These are phyloP conservation scores for Trichoderma simmonsii DNA, from an alignment of 2,329 filamentous ascomycete species.

Conservation along the genomic window DNA sequence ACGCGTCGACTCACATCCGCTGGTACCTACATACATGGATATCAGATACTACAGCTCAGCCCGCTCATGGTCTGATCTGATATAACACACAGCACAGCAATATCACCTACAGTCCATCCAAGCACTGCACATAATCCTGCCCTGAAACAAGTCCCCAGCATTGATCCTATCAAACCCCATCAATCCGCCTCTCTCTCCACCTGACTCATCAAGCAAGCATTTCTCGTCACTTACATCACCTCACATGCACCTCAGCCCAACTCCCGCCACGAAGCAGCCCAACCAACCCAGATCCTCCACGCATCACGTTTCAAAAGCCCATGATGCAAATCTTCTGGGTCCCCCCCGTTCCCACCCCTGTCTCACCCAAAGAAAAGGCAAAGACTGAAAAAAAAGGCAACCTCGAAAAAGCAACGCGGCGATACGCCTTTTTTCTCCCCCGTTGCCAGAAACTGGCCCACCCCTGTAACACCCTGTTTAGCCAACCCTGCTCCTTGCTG, in stretches of 20 bases:
- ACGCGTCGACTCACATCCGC: not conserved
- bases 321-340: constrained; percentile 5
- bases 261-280: constrained; percentile 9
- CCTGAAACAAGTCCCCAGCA: not conserved
- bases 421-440: no score
- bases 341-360: not conserved
- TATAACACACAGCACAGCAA: not conserved
- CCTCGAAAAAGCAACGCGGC: not conserved
- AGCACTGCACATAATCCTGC: not conserved
- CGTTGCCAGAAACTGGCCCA: not conserved
- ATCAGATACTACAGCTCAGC: no score
- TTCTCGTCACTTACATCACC: constrained; percentile 7
- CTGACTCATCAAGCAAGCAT: not conserved
- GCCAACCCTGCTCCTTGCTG: not conserved
- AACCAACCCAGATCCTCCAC: constrained; percentile 15
- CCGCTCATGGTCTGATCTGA: no score
- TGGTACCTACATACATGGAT: not conserved
- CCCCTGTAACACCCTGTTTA: not conserved
- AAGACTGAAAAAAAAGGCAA: not conserved
- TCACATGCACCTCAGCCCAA: not conserved
- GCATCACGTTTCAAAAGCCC: not conserved
- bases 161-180: not conserved
- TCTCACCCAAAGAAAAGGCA: not conserved
- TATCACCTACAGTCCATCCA: not conserved
- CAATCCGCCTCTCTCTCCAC: not conserved